Conservation (phyloP, 805 yeast species). For the Groenewaldozyma salmanticensis region DNA sequence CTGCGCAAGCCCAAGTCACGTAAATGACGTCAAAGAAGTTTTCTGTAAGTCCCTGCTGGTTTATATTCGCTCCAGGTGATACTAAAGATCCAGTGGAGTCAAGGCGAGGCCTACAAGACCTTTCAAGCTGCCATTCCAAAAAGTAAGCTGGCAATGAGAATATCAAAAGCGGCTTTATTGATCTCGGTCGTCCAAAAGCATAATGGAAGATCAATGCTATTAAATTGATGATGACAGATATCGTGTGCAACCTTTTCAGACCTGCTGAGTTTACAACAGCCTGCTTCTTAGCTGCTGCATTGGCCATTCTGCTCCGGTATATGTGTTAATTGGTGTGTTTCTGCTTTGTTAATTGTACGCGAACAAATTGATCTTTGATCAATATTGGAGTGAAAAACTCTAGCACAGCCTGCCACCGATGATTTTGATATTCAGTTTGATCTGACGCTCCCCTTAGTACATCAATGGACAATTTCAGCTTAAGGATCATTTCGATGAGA, state of each 20-base stretch:
- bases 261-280: slow-evolving; percentile 28
- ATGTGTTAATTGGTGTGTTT: too few species aligned
- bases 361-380: too few species aligned
- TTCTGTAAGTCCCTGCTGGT: slow-evolving; percentile 57
- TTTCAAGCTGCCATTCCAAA: slow-evolving; percentile 46
- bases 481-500: too few species aligned
- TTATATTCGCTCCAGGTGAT: slow-evolving; percentile 51
- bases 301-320: slow-evolving; percentile 34
- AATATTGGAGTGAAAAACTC: too few species aligned
- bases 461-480: too few species aligned
- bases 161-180: slow-evolving; percentile 35
- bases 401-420: too few species aligned
- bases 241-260: slow-evolving; percentile 26
- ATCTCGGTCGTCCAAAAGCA: slow-evolving; percentile 36
- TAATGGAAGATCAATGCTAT: slow-evolving; percentile 32
- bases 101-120: slow-evolving; percentile 50
- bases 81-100: slow-evolving; percentile 37
- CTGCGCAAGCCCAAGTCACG: slow-evolving; percentile 48
- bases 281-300: slow-evolving; percentile 34
- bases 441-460: too few species aligned
- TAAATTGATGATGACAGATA: slow-evolving; percentile 32
- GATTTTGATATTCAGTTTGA: too few species aligned
- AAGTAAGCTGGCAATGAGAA: slow-evolving; percentile 35
- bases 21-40: slow-evolving; percentile 64
- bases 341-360: too few species aligned